These are phyloP conservation scores for Bipolaris sorokiniana DNA, from an alignment of 2,329 filamentous ascomycete genomes.

Conservation along the genomic window DNA sequence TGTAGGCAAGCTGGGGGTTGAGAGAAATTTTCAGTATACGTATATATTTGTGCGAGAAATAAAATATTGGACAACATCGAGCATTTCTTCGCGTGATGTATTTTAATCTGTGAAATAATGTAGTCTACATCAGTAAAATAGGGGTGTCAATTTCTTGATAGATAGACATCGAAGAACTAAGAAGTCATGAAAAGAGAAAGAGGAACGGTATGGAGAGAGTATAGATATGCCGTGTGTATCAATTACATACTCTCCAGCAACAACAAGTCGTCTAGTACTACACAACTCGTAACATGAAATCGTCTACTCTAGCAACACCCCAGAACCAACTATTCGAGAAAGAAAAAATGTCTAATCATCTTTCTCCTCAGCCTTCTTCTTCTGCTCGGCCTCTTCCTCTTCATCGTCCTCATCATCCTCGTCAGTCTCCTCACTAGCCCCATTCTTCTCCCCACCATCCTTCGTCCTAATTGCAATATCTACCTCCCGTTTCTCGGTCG, in stretches of 20 bases:
- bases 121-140: too few relatives aligned
- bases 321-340: background rate
- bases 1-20: too few relatives aligned
- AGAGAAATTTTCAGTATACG: too few relatives aligned
- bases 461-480: conserved; percentile 15
- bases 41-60: too few relatives aligned
- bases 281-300: background rate
- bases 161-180: too few relatives aligned
- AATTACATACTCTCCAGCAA: background rate
- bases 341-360: background rate
- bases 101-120: too few relatives aligned
- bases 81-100: too few relatives aligned
- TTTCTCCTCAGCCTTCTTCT: background rate
- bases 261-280: background rate
- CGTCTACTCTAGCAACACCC: background rate
- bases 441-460: conserved; percentile 1
- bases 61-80: too few relatives aligned
- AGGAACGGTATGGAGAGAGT: background rate
- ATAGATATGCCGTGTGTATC: background rate
- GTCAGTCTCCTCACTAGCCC: conserved; percentile 3
- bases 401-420: conserved; percentile 8
- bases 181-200: background rate
- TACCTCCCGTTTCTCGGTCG: conserved; percentile 13
- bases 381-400: conserved; percentile 14
- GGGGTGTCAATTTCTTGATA: too few relatives aligned